Evolutionary conservation across 108 stramenopile genomes (phyloP).

Genomic region (Nannochloropsis salina): DNA sequence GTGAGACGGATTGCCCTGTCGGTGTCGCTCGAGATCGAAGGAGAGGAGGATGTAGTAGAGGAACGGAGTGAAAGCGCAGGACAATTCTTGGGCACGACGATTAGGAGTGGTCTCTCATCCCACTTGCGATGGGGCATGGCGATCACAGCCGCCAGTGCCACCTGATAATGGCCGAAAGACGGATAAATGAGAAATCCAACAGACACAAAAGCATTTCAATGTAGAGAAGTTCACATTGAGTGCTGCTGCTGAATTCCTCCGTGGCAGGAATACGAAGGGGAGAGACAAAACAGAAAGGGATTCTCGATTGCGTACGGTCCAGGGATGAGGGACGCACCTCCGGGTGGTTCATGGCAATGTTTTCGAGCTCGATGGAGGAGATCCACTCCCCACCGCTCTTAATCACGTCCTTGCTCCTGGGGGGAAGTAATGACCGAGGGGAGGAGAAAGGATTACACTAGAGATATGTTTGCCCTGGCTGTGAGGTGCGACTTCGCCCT

Average conservation of each 20-base stretch:
- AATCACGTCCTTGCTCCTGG: conserved; percentile 5
- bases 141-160: neutral
- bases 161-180: neutral
- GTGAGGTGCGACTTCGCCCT: too few species aligned
- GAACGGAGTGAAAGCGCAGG: neutral
- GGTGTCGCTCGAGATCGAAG: neutral
- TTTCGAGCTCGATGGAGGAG: conserved; percentile 15
- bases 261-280: neutral
- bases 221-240: neutral
- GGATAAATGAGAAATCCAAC: neutral
- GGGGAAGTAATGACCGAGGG: neutral
- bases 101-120: neutral
- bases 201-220: neutral
- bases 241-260: neutral
- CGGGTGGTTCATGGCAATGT: neutral
- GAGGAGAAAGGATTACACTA: too few species aligned
- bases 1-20: neutral
- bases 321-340: neutral
- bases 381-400: conserved; percentile 2
- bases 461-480: too few species aligned
- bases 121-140: neutral
- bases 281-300: neutral
- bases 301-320: too few species aligned
- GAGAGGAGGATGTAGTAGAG: neutral
- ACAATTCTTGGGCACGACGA: neutral